Evolutionary conservation across 768 basidiomycete genomes (phyloP).

Genomic region (Galerina marginata): DNA sequence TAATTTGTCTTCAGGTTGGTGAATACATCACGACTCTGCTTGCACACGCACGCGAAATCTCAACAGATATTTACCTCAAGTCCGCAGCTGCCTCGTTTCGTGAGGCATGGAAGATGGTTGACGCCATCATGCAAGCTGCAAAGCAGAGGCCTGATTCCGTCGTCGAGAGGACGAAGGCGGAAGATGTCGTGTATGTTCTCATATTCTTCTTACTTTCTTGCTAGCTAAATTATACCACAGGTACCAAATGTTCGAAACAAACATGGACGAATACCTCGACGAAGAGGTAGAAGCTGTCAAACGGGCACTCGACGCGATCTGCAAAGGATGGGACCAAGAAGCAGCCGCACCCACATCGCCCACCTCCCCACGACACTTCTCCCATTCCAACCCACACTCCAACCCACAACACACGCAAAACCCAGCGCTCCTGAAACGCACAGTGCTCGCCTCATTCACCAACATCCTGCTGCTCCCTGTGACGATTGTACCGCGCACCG

Average conservation of each 20-base stretch:
- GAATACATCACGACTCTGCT: constrained; percentile 87
- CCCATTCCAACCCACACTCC: constrained; percentile 50
- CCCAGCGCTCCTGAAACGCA: constrained; percentile 90
- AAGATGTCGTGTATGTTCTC: constrained; percentile 82
- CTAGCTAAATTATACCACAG: no score
- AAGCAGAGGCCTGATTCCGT: constrained; percentile 40
- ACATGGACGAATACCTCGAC: constrained; percentile 98
- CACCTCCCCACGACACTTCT: constrained; percentile 58
- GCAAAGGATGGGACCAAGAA: constrained; percentile 74
- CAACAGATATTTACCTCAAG: constrained; percentile 73
- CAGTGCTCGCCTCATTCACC: constrained; percentile 90
- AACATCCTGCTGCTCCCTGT: constrained; percentile 90
- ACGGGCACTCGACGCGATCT: constrained; percentile 72
- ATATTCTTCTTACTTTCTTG: background rate
- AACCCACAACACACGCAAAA: constrained; percentile 50
- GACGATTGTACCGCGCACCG: constrained; percentile 90
- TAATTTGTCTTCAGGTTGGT: constrained; percentile 57
- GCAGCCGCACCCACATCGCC: background rate
- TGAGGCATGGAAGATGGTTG: constrained; percentile 87
- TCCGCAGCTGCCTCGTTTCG: constrained; percentile 90
- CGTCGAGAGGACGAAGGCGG: constrained; percentile 59
- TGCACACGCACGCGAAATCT: constrained; percentile 76
- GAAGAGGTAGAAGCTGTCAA: constrained; percentile 90
- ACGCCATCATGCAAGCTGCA: constrained; percentile 68
- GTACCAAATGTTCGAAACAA: constrained; percentile 92